A percentile compares a stretch with the other conserved stretches of the same genome.
phyloP scores from a whole-genome alignment of 768 basidiomycete species.

The Pleurotus tuoliensis region DNA sequence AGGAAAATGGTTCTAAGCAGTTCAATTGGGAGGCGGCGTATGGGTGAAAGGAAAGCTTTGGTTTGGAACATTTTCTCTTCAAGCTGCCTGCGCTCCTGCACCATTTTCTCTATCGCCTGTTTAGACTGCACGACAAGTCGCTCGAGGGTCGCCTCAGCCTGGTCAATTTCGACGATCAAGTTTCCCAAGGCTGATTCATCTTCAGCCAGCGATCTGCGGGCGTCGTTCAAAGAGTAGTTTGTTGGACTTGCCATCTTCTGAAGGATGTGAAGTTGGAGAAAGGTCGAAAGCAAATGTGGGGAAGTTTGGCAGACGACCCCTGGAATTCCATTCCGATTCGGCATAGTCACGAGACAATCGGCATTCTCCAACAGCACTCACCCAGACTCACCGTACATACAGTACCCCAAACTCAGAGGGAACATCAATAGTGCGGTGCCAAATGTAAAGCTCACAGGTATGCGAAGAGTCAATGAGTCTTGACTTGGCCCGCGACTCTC shows the following conservation, averaged over 20 bases:
- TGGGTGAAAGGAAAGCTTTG: conserved; percentile 67
- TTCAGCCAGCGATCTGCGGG: conserved; percentile 40
- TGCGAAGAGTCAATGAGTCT: too few species aligned
- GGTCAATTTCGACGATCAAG: conserved; percentile 44
- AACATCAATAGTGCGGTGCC: too few species aligned
- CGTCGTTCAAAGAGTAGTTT: conserved; percentile 44
- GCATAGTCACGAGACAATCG: too few species aligned
- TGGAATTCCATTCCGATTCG: too few species aligned
- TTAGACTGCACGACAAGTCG: conserved; percentile 54
- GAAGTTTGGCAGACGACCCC: too few species aligned
- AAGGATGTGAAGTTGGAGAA: too few species aligned
- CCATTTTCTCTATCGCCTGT: conserved; percentile 50
- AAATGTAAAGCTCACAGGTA: too few species aligned
- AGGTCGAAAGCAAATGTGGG: too few species aligned
- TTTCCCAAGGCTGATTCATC: conserved; percentile 27
- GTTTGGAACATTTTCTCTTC: conserved; percentile 47
- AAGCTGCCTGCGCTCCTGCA: conserved; percentile 41
- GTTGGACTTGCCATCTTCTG: conserved; percentile 35
- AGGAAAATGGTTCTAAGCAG: conserved; percentile 71
- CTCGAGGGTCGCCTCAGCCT: conserved; percentile 52
- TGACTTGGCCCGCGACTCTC: too few species aligned
- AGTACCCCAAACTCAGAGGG: too few species aligned
- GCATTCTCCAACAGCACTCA: too few species aligned
- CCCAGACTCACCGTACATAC: too few species aligned
- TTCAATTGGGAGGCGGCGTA: conserved; percentile 67